Conservation (phyloP, 805 yeast genomes). For the Candida andamanensis region DNA sequence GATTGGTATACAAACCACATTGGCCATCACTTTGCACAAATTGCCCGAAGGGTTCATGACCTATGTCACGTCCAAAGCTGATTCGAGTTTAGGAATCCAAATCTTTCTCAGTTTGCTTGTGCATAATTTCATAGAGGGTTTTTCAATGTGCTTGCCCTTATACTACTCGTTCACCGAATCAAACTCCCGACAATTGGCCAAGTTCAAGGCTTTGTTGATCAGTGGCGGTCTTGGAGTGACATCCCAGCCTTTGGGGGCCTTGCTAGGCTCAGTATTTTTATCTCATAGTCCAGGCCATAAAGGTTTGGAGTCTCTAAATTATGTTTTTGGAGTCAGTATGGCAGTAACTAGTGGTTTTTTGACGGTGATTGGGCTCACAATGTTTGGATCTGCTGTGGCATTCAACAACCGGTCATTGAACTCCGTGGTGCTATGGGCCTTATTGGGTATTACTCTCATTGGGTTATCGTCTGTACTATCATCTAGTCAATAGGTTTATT, state of each 20-base stretch:
- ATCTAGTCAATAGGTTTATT: constrained; percentile 1
- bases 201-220: constrained; percentile 54
- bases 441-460: constrained; percentile 55
- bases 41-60: constrained; percentile 94
- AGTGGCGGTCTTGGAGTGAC: constrained; percentile 72
- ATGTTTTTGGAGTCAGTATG: constrained; percentile 59
- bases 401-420: constrained; percentile 67
- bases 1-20: constrained; percentile 84
- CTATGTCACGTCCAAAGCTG: constrained; percentile 70
- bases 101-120: constrained; percentile 81
- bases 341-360: constrained; percentile 81
- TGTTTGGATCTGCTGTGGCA: constrained; percentile 77
- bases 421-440: constrained; percentile 53
- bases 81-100: constrained; percentile 59
- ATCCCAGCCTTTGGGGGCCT: constrained; percentile 88
- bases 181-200: constrained; percentile 37
- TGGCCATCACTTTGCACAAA: constrained; percentile 85
- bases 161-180: constrained; percentile 58
- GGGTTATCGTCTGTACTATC: constrained; percentile 19
- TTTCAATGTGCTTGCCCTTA: constrained; percentile 86
- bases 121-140: constrained; percentile 92
- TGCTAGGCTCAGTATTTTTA: constrained; percentile 54
- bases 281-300: constrained; percentile 22
- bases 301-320: constrained; percentile 28
- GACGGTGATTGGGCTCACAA: constrained; percentile 73